Base-by-base conservation (phyloP, 1,139 yeast species). In the Suhomyces bokatorum region DNA sequence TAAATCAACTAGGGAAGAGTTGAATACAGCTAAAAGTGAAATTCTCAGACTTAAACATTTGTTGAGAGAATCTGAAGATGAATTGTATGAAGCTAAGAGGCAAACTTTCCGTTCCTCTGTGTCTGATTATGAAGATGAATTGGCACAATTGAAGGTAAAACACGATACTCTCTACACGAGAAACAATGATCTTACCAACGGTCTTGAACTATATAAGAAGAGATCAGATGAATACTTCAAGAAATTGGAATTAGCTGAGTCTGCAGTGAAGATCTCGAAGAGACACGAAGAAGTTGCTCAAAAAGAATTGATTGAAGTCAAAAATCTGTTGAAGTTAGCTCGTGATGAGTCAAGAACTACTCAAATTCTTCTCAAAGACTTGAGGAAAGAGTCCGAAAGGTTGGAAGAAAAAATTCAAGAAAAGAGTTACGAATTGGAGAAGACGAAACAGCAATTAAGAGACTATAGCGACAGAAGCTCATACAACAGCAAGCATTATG, bases 191-290 rank as follows among this genome's bases (percentile, higher is more conserved):
- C 63, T 86, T 29, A 62, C 67, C 1, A 75, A 77, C 37, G 73
- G 80, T 33, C 67, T 85, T 35, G 81, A 78, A 28, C 69, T 87
- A 32, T 89, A 86, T 63, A 85, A 82, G 57, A 67, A 72, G 33
- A 77, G 96, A 47, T 82, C 95, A 13, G 93, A 87, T 38, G 88
- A 85, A 52, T 87, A 88, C 57, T 81, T 78, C 55, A 73, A 75
- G 48, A 87, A 87, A 55, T 70, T 90, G 31, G 96, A 89, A 56
- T 77, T 81, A 47, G 93, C 95, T 0, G 97, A 91, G 57, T 75
- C 84, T 40, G 85, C 89, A 2, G 81, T 87, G 2, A 70, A 77
- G 38, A 77, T 81, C 40, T 80, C 89, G 3, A 70, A 70, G 53
- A 73, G 87, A 52, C 81, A 85, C 14, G 91, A 85, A 58, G 76